Base-by-base conservation (phyloP, 495 filamentous ascomycete genomes). In the Venustampulla echinocandica region DNA sequence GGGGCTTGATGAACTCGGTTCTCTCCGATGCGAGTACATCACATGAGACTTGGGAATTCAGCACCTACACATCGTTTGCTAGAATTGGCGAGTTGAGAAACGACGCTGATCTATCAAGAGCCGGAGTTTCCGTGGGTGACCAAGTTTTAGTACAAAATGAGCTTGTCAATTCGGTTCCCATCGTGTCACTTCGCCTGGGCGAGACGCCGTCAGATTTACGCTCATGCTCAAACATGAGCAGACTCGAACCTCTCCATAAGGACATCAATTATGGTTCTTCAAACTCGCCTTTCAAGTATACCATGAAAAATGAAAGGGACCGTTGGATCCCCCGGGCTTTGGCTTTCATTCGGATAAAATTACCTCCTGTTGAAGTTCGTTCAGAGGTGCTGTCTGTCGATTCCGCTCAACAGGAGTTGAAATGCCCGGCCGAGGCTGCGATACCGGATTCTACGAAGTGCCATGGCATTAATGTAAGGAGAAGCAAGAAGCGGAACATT, bases 41-140 rank as follows among this genome's bases (percentile, higher is more conserved):
- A 20, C 23, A 1, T 11, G 11, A 24, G 10, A 44, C 35, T 4
- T 47, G 48, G 48, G 52, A 58, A 3, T 47, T 46, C 13, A 6
- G 9, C n/a, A 28, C 18, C 13, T 55, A 47, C 32, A 50, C 23
- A 1, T 19, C 42, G 1, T 47, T 46, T 24, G 20, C 40, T 10
- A 36, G 42, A 21, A 44, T 58, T 15, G 52, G 56, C 6, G 56
- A 52, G 30, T 15, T 55, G 3, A 40, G 52, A 21, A 46, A 55
- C 24, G 56, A 58, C 44, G 13, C 21, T 3, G 56, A 58, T 37
- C 40, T 58, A n/a, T 4, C 10, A 14, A 47, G 21, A 27, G 49
- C 48, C 41, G 42, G 45, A 0, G 32, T 55, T 0, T 32, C 19
- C 5, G n/a, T 50, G 18, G 36, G 32, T 10, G 42, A 52, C 19